Conservation (phyloP, 371 early-diverging fungal species). For the Mucor saturninus region DNA sequence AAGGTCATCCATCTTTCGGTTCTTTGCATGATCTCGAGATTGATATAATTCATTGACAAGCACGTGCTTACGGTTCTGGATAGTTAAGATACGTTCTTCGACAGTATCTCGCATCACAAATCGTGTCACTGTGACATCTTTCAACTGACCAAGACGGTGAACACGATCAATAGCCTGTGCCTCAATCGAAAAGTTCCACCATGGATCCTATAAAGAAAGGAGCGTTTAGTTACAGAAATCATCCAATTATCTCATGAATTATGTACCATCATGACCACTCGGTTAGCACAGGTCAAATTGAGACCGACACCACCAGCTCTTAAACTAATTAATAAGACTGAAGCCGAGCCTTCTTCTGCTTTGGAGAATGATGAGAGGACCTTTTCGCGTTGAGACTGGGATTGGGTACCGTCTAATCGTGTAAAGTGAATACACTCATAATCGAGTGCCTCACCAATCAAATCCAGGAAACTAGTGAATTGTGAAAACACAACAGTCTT, state of each 20-base stretch:
- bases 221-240: not conserved
- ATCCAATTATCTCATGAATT: not conserved
- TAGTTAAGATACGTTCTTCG: slow-evolving; percentile 69
- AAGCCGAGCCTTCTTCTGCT: slow-evolving; percentile 37
- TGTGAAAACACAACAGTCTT: slow-evolving; percentile 87
- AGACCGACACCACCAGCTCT: slow-evolving; percentile 91
- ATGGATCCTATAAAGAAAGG: slow-evolving; percentile 67
- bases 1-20: slow-evolving; percentile 55
- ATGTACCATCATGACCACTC: slow-evolving; percentile 70
- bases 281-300: slow-evolving; percentile 81
- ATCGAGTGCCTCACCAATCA: slow-evolving; percentile 64
- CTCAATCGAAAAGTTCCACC: slow-evolving; percentile 87
- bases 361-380: slow-evolving; percentile 62
- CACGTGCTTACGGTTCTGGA: slow-evolving; percentile 63
- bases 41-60: slow-evolving; percentile 58
- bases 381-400: slow-evolving; percentile 62
- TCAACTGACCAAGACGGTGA: slow-evolving; percentile 81
- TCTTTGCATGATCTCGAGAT: slow-evolving; percentile 51
- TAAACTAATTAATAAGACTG: slow-evolving; percentile 81
- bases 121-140: slow-evolving; percentile 62
- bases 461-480: slow-evolving; percentile 77
- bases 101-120: slow-evolving; percentile 63
- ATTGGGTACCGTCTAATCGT: slow-evolving; percentile 75
- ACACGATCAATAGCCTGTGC: slow-evolving; percentile 90
- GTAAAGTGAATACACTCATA: slow-evolving; percentile 57